Percentiles rank a stretch among this genome's conserved stretches.
Evolutionary conservation across 345 rosid genomes (phyloP).

Genomic region (Melastoma malabathricum): DNA sequence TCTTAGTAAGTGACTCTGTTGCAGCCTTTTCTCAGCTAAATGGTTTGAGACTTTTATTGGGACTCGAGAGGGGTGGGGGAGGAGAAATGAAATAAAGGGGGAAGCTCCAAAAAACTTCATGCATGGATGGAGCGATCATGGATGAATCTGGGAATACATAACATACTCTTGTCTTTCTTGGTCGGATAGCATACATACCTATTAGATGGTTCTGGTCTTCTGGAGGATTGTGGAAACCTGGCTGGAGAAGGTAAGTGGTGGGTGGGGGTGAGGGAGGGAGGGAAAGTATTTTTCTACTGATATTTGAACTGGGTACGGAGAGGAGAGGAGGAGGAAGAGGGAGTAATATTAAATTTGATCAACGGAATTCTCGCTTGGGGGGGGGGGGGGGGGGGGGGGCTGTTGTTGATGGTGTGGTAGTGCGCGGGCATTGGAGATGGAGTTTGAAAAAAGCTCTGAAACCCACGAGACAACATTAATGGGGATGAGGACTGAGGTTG

Average conservation of each 20-base stretch:
- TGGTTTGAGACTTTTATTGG: constrained; percentile 2
- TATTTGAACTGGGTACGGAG: neutral
- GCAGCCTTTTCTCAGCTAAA: no score
- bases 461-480: constrained; percentile 17
- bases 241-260: no score
- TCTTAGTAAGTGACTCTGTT: no score
- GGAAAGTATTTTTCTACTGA: no score
- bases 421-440: constrained; percentile 13
- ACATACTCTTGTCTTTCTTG: neutral
- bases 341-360: neutral
- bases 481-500: neutral
- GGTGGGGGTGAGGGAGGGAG: no score
- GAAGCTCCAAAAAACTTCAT: neutral
- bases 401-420: neutral
- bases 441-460: constrained; percentile 15
- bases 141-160: no score
- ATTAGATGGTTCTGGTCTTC: no score
- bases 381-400: no score
- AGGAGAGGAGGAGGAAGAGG: neutral
- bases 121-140: no score
- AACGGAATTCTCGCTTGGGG: constrained; percentile 11
- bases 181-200: no score
- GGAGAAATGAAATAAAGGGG: neutral
- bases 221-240: no score
- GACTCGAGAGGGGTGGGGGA: constrained; percentile 2